Percentiles rank a stretch among this genome's conserved stretches.
phyloP scores from a whole-genome alignment of 306 rosid genomes.

The Mimosa pudica region DNA sequence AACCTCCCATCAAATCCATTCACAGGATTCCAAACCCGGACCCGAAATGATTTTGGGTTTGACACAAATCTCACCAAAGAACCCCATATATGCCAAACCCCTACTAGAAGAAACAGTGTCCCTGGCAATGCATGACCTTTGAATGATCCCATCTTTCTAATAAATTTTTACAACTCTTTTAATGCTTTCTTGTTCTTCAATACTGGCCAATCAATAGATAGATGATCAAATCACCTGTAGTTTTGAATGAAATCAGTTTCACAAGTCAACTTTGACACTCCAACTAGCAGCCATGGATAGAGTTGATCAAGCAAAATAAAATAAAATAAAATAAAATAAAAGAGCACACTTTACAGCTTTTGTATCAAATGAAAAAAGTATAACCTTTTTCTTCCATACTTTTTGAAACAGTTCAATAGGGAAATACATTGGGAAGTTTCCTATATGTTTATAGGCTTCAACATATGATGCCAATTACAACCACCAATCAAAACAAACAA shows the following conservation, averaged over 20 bases:
- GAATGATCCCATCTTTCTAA: slow-evolving; percentile 83
- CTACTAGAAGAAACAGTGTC: slow-evolving; percentile 83
- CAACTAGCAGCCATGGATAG: slow-evolving; percentile 25
- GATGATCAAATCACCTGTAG: slow-evolving; percentile 21
- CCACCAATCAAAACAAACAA: slow-evolving; percentile 28
- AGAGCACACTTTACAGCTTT: slow-evolving; percentile 17
- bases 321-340: not conserved
- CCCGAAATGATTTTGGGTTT: slow-evolving; percentile 58
- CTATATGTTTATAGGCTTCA: slow-evolving; percentile 10
- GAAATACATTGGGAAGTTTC: not conserved
- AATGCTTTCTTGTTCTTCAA: slow-evolving; percentile 13
- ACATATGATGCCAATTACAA: slow-evolving; percentile 10
- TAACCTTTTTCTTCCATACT: not conserved
- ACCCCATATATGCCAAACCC: slow-evolving; percentile 91
- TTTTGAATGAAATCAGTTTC: slow-evolving; percentile 20
- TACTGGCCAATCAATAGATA: slow-evolving; percentile 17
- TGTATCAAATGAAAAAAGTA: slow-evolving; percentile 10
- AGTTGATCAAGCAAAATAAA: slow-evolving; percentile 16
- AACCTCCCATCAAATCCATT: slow-evolving; percentile 83
- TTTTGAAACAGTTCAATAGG: slow-evolving; percentile 3
- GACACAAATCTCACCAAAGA: slow-evolving; percentile 60
- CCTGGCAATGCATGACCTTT: slow-evolving; percentile 94
- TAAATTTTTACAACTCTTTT: slow-evolving; percentile 17
- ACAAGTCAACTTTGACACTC: slow-evolving; percentile 27
- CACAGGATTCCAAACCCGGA: slow-evolving; percentile 79